Evolutionary conservation across 345 rosid genomes (phyloP).

Genomic region (Eutrema yunnanense): DNA sequence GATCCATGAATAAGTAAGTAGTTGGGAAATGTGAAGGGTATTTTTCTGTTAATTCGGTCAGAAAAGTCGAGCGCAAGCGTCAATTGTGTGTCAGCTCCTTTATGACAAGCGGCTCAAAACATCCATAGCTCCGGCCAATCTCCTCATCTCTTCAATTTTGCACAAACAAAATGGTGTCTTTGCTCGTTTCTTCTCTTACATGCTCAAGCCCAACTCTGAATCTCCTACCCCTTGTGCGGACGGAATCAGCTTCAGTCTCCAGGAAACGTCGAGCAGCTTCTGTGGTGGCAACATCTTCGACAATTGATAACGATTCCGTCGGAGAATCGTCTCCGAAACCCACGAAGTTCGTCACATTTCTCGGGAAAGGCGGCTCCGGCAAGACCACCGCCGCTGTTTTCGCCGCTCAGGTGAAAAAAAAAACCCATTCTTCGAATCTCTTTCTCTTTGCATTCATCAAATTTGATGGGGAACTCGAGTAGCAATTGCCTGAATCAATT

Average conservation of each 20-base stretch:
- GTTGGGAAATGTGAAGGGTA: neutral
- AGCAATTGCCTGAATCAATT: neutral
- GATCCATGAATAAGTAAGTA: neutral
- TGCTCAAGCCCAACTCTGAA: conserved; percentile 14
- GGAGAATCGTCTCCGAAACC: conserved; percentile 22
- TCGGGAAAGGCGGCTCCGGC: conserved; percentile 93
- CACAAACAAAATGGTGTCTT: conserved; percentile 21
- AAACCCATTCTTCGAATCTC: neutral
- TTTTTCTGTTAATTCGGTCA: neutral
- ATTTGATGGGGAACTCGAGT: neutral
- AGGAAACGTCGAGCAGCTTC: conserved; percentile 25
- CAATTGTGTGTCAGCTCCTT: neutral
- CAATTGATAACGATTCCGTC: neutral
- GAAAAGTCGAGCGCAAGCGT: neutral
- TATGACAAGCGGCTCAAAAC: neutral
- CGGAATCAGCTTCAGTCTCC: conserved; percentile 1
- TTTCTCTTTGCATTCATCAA: neutral
- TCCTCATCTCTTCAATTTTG: neutral
- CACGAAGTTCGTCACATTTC: conserved; percentile 58
- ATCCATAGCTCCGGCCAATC: conserved; percentile 6
- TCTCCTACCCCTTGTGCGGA: neutral
- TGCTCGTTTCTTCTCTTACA: conserved; percentile 27
- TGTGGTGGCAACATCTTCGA: conserved; percentile 32
- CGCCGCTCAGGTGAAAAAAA: conserved; percentile 62
- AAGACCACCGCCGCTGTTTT: conserved; percentile 80